Base-by-base conservation (phyloP, 2,329 filamentous ascomycete genomes). In the Aspergillus eucalypticola region DNA sequence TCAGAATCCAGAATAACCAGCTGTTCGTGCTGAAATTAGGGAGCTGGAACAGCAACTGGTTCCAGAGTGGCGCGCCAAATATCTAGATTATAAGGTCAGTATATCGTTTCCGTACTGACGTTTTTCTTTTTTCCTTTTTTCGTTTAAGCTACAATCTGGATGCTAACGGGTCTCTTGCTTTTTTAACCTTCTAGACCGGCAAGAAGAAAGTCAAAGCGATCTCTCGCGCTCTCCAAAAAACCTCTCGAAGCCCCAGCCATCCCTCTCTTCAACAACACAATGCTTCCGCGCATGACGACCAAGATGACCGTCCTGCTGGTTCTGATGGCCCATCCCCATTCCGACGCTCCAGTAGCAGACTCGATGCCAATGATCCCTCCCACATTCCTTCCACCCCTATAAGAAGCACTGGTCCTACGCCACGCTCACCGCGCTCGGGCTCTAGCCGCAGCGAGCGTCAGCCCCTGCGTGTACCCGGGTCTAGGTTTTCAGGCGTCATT, bases 151-250 rank as follows among this genome's bases (percentile, higher is more conserved):
- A 13, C 41, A 44, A 19, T 4, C 21, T 15, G 21, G 10, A 27
- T 56, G 29, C 60, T 66, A 50, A 59, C 21, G 17, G 23, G 54
- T 41, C 69, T 15, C 66, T 56, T 17, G 21, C 46, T 23, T 21
- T 54, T 69, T 15, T 66, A 52, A 17, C 41, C n/a, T 17, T 54
- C 62, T 62, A 88, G 85, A 71, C 73, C 52, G 94, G 92, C 62
- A 98, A 98, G 80, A 97, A 97, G 79, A 89, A 92, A 73, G 84
- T 98, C 76, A 98, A 97, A 77, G 88, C 87, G 59, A 88, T 97
- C 55, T 79, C 84, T 23, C 86, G 89, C 63, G 91, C 92, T 60
- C 84, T 95, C 63, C 83, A 85, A 58, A 83, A 78, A 68, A 77
- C 79, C 78, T 86, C 79, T 76, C 86, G 73, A 41, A 75, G 67